Conservation (phyloP, 1,284 basidiomycete genomes). For the Apiotrichum porosum region DNA sequence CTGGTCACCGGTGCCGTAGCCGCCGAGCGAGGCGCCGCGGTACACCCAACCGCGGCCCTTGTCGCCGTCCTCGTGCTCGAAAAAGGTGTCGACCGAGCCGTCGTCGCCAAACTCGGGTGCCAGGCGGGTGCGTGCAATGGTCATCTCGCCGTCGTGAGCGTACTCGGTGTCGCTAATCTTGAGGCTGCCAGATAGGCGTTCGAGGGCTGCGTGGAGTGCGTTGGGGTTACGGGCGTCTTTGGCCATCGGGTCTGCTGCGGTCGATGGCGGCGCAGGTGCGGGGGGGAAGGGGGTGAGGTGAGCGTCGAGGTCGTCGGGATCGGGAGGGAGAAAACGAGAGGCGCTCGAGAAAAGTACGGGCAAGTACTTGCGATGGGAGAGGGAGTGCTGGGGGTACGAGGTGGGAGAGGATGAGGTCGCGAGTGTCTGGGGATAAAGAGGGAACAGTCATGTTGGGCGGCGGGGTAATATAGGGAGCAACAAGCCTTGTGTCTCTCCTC, state of each 20-base stretch:
- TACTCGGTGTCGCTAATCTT: conserved; percentile 9
- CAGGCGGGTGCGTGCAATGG: conserved; percentile 7
- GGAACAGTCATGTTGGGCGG: no score
- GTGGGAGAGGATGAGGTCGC: conserved; percentile 34
- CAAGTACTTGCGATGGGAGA: conserved; percentile 31
- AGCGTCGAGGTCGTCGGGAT: conserved; percentile 30
- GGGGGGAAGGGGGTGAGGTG: conserved; percentile 38
- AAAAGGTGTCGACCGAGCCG: conserved; percentile 8
- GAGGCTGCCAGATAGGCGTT: neutral
- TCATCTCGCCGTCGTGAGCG: conserved; percentile 17
- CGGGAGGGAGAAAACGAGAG: conserved; percentile 41
- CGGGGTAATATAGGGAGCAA: no score
- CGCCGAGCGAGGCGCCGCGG: conserved; percentile 14
- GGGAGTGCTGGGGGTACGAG: conserved; percentile 40
- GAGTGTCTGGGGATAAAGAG: conserved; percentile 24
- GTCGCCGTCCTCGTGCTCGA: conserved; percentile 14
- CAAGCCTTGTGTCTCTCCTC: no score
- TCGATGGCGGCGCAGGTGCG: no score
- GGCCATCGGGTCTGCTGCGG: neutral
- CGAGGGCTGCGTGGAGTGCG: conserved; percentile 10
- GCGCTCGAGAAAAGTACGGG: conserved; percentile 34
- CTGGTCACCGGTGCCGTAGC: neutral
- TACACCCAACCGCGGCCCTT: conserved; percentile 36
- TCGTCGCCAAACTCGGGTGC: conserved; percentile 3
- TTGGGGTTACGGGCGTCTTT: conserved; percentile 1